Conservation (phyloP, 306 rosid species). For the Gynostemma pentaphyllum region DNA sequence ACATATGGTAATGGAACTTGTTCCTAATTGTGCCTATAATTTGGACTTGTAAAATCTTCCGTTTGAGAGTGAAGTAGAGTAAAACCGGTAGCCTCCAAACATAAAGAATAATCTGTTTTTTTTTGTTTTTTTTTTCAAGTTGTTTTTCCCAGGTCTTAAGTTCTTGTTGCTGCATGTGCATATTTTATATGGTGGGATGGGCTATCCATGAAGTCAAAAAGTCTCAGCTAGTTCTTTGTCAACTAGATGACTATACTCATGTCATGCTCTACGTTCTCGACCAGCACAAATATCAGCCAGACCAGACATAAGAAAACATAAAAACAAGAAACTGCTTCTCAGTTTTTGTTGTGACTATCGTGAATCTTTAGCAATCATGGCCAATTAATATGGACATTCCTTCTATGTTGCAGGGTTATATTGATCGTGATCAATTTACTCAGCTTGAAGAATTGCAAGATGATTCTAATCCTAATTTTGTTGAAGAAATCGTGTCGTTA, state of each 20-base stretch:
- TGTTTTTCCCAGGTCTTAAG: constrained; percentile 1
- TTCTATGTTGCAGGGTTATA: constrained; percentile 37
- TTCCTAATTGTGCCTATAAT: background rate
- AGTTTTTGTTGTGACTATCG: background rate
- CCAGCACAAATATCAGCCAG: constrained; percentile 7
- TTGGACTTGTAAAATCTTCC: background rate
- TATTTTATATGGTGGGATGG: background rate
- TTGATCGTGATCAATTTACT: constrained; percentile 61
- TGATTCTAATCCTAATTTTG: constrained; percentile 62
- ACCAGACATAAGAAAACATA: constrained; percentile 2
- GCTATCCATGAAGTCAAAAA: background rate
- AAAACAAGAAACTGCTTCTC: background rate
- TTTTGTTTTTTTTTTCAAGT: background rate
- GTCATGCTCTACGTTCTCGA: background rate
- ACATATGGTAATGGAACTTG: constrained; percentile 5
- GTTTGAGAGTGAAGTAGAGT: background rate
- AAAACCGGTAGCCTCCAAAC: background rate
- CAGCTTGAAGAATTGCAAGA: constrained; percentile 78
- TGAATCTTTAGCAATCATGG: constrained; percentile 3
- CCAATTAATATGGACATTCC: background rate
- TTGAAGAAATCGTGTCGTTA: constrained; percentile 59
- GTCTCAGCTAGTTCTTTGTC: background rate
- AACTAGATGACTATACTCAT: background rate
- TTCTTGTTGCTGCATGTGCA: background rate
- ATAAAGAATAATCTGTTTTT: background rate